phyloP scores from a whole-genome alignment of 306 rosid species.

The Lablab purpureus region DNA sequence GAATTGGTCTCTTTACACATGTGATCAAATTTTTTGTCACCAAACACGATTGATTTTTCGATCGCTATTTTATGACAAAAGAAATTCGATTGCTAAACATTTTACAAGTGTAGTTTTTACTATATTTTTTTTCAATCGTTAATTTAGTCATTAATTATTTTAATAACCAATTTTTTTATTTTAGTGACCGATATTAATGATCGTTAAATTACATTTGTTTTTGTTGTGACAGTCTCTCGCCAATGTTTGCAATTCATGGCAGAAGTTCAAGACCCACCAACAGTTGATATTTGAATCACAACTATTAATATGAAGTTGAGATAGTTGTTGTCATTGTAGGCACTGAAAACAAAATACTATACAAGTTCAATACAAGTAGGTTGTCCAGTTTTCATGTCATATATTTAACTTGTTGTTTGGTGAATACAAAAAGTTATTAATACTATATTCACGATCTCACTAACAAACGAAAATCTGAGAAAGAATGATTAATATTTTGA shows the following conservation, averaged over 20 bases:
- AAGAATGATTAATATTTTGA: background rate
- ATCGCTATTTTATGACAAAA: no score
- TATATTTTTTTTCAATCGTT: no score
- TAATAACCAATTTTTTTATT: no score
- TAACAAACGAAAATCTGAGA: constrained; percentile 6
- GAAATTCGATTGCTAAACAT: no score
- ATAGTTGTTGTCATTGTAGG: constrained; percentile 8
- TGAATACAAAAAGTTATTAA: background rate
- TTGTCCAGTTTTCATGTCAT: background rate
- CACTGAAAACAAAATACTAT: background rate
- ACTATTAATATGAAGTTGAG: background rate
- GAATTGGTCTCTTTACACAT: no score
- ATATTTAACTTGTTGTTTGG: background rate
- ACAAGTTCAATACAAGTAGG: background rate
- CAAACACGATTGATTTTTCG: no score
- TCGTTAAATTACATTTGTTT: no score
- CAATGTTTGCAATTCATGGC: background rate
- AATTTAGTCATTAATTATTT: no score
- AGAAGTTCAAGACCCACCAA: background rate
- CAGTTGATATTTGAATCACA: constrained; percentile 12
- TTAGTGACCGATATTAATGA: no score
- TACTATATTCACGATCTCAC: background rate
- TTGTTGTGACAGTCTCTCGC: background rate
- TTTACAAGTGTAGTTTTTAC: no score
- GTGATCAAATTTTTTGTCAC: no score